Evolutionary conservation across 1,284 basidiomycete genomes (phyloP), one percentile per base, ranked within the genome.

Genomic region (Schizopora paradoxa): DNA sequence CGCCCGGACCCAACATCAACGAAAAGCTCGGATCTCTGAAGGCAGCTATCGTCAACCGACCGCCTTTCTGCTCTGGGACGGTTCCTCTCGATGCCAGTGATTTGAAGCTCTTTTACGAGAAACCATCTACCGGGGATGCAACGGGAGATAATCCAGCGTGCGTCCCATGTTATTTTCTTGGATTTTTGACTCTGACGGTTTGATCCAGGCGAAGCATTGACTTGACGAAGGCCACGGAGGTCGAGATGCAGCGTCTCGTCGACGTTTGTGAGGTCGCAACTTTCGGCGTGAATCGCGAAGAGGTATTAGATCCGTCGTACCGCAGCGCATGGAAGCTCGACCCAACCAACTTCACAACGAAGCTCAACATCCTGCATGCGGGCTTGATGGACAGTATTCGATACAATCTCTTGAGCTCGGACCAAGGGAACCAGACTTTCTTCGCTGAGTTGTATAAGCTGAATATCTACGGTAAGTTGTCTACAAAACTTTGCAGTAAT

Each of bases 361-460:
- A 36, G 14, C 7, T 45, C 5, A 14, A 38, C 38, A n/a, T 14
- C 14, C 6, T 2, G 23, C 27, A 32, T n/a, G 29, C 28, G 73
- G 54, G 11, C 18, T 14, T 37, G 14, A 16, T 28, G 34, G 14
- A 38, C 26, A 35, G 13, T 5, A 16, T 23, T 18, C 28, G 43
- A 27, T 26, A 37, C 13, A 11, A 28, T 26, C 26, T 27, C 19
- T 14, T 26, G 10, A 18, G 19, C 8, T 18, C 19, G 3, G 29
- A 19, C 27, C 22, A 16, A 27, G 13, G 39, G 21, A 21, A 31
- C n/a, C 7, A 33, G 22, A 11, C 10, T 11, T 41, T 49, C 32
- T 38, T 23, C 19, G 36, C 38, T 13, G 48, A 49, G n/a, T 21
- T 49, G 11, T 49, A 49, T 25, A 46, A 49, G 25, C 26, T 46